phyloP scores from a whole-genome alignment of 1,284 basidiomycete species.

The Melampsora medusae region DNA sequence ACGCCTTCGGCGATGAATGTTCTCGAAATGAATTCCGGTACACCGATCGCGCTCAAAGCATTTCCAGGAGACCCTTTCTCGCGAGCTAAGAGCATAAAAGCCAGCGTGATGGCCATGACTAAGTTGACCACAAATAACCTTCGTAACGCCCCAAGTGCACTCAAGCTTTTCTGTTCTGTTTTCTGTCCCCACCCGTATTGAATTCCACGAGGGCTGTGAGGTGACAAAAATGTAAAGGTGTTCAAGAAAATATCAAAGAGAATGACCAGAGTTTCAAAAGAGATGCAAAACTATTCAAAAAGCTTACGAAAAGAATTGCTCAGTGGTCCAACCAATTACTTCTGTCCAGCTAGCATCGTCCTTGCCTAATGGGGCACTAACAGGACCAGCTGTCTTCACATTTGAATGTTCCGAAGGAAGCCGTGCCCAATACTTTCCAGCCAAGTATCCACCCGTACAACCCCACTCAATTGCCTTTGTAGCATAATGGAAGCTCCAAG shows the following conservation, averaged over 20 bases:
- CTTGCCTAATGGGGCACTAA: background rate
- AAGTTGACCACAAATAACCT: background rate
- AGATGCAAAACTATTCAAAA: no score
- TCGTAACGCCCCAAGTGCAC: background rate
- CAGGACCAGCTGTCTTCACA: background rate
- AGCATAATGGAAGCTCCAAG: slow-evolving; percentile 12
- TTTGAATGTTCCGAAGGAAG: background rate
- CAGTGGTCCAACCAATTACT: slow-evolving; percentile 5
- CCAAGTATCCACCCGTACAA: background rate
- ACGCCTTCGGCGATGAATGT: slow-evolving; percentile 12
- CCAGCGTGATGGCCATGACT: background rate
- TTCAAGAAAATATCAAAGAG: no score
- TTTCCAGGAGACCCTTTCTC: slow-evolving; percentile 24
- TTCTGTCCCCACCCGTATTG: slow-evolving; percentile 36
- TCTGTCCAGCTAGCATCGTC: slow-evolving; percentile 12
- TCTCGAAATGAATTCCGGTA: slow-evolving; percentile 10
- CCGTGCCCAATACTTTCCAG: slow-evolving; percentile 17
- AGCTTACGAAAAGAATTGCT: slow-evolving; percentile 15
- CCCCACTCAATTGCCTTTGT: slow-evolving; percentile 11
- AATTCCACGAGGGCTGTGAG: slow-evolving; percentile 22
- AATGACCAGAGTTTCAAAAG: no score
- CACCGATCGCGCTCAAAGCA: background rate
- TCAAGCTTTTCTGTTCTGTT: background rate
- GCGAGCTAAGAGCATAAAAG: background rate
- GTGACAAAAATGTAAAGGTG: background rate